Percentiles rank a stretch among this genome's conserved stretches.
Evolutionary conservation across 768 basidiomycete genomes (phyloP).

Genomic region (Termitomyces sp.): DNA sequence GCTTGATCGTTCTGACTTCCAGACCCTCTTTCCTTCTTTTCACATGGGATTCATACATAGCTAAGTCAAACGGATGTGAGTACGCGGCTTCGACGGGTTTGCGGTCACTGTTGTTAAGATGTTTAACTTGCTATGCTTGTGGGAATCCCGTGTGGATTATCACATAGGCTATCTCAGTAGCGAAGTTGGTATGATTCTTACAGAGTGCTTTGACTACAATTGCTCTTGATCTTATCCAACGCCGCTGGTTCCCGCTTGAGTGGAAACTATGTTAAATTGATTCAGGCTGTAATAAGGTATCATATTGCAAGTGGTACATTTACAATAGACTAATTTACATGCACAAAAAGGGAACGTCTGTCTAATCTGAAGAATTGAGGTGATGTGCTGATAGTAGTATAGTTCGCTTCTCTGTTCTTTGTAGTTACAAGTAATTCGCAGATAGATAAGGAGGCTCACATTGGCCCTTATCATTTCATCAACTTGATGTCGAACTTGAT

Average conservation of each 20-base stretch:
- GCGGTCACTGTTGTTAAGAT: too few relatives aligned
- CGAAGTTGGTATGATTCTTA: too few relatives aligned
- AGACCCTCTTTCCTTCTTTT: not conserved
- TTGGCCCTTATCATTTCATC: not conserved
- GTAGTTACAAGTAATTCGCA: not conserved
- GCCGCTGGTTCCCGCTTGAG: not conserved
- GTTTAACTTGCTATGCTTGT: too few relatives aligned
- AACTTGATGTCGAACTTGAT: slow-evolving; percentile 9
- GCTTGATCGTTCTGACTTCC: not conserved
- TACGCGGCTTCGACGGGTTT: too few relatives aligned
- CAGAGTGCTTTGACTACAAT: not conserved
- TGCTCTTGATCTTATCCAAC: not conserved
- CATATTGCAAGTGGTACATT: not conserved
- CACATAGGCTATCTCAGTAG: too few relatives aligned
- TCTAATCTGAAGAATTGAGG: not conserved
- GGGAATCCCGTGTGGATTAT: too few relatives aligned
- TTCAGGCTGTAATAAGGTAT: not conserved
- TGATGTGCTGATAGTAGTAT: not conserved
- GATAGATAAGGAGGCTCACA: not conserved
- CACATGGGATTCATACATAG: not conserved
- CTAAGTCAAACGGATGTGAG: not conserved
- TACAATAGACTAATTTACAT: not conserved
- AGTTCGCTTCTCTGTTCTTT: not conserved
- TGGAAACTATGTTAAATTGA: not conserved
- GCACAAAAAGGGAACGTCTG: not conserved